A percentile compares a stretch with the other conserved stretches of the same genome.
phyloP scores from a whole-genome alignment of 164 flowering plant species.

The Buxus sempervirens region DNA sequence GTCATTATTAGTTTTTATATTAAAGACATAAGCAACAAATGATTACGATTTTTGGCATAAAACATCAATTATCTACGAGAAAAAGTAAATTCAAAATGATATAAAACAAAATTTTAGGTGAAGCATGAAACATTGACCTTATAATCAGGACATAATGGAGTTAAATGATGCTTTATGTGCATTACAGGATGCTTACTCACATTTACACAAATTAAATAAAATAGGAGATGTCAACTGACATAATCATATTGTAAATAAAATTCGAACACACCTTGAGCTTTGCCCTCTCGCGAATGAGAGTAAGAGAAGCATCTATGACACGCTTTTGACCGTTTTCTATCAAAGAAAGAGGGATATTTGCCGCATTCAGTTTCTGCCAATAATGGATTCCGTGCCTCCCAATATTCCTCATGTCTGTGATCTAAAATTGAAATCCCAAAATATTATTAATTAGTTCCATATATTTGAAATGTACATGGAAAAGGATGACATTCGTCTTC shows the following conservation, averaged over 20 bases:
- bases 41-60: background rate
- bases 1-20: no score
- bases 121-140: background rate
- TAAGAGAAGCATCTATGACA: slow-evolving; percentile 93
- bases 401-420: slow-evolving; percentile 42
- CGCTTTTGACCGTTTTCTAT: slow-evolving; percentile 83
- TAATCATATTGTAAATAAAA: background rate
- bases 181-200: background rate
- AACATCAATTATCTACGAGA: background rate
- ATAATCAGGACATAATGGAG: background rate
- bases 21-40: no score
- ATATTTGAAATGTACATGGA: background rate
- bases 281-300: slow-evolving; percentile 93
- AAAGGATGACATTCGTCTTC: background rate
- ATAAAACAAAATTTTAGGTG: background rate
- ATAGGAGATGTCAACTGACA: background rate
- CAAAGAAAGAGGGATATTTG: slow-evolving; percentile 56
- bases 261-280: slow-evolving; percentile 66
- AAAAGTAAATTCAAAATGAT: background rate
- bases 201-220: background rate
- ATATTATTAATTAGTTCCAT: background rate
- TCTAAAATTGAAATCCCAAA: background rate
- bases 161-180: no score
- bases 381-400: slow-evolving; percentile 61
- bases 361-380: slow-evolving; percentile 59